Conservation (phyloP, 1,284 basidiomycete species). For the Ustilago crameri region DNA sequence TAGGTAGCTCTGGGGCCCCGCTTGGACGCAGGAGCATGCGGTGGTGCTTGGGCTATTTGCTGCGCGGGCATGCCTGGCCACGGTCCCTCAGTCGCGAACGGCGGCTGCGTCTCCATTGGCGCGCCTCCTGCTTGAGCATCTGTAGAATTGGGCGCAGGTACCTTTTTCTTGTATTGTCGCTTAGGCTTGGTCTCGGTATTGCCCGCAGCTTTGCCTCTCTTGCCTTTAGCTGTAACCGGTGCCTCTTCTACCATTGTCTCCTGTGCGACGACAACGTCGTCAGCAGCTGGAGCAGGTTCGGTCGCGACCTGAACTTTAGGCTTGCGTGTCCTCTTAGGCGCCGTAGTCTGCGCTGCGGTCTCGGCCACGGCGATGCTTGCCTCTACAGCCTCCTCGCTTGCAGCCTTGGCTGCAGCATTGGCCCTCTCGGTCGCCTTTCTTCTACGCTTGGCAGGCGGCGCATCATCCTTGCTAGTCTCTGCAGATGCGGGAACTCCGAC, state of each 20-base stretch:
- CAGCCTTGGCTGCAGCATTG: conserved; percentile 22
- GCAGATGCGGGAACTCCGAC: neutral
- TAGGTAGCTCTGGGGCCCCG: conserved; percentile 34
- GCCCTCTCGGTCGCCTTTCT: conserved; percentile 39
- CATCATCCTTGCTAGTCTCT: neutral
- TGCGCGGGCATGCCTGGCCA: conserved; percentile 23
- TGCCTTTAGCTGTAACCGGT: neutral
- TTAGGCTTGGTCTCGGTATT: conserved; percentile 18
- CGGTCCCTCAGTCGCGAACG: neutral
- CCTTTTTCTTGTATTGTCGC: conserved; percentile 33
- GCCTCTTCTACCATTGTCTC: neutral
- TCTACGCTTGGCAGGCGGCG: conserved; percentile 23
- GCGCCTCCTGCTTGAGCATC: neutral
- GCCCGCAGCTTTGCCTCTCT: conserved; percentile 3
- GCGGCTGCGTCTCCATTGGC: conserved; percentile 2
- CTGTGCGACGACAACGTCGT: neutral
- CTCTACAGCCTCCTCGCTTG: conserved; percentile 25
- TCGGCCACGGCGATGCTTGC: conserved; percentile 12
- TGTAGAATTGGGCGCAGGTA: neutral
- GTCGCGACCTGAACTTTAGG: conserved; percentile 2
- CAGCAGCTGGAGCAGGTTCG: neutral
- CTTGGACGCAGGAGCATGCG: conserved; percentile 12
- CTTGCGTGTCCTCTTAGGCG: conserved; percentile 20
- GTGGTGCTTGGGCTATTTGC: conserved; percentile 7
- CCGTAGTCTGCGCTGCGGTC: neutral